A percentile compares a stretch with the other conserved stretches of the same genome.
phyloP scores from a whole-genome alignment of 148 eudicot genomes.

The Linanthus parryae region DNA sequence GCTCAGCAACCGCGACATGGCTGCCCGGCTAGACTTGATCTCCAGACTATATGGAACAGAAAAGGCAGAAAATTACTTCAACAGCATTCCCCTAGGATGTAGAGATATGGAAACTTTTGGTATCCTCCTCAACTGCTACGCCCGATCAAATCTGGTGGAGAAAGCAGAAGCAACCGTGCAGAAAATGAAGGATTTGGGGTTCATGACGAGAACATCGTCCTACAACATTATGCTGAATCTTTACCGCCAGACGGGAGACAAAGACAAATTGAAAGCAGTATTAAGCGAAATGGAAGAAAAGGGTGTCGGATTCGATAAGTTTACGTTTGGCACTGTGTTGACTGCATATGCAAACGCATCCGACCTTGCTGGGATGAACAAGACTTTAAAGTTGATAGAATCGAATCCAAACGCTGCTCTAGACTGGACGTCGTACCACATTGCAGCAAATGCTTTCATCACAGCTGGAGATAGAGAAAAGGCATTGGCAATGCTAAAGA shows the following conservation, averaged over 20 bases:
- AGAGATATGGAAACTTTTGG: constrained; percentile 18
- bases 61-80: constrained; percentile 30
- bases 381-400: constrained; percentile 23
- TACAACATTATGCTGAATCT: constrained; percentile 32
- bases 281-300: constrained; percentile 27
- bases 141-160: constrained; percentile 24
- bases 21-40: constrained; percentile 34
- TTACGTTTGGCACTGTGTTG: constrained; percentile 20
- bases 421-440: constrained; percentile 24
- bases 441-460: constrained; percentile 29
- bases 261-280: constrained; percentile 21
- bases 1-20: constrained; percentile 21
- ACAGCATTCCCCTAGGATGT: constrained; percentile 12
- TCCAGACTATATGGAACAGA: constrained; percentile 33
- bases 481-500: constrained; percentile 23
- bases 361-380: constrained; percentile 21
- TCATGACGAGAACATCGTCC: background rate
- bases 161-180: constrained; percentile 39
- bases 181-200: constrained; percentile 27
- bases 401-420: constrained; percentile 18
- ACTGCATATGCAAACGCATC: constrained; percentile 18
- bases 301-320: constrained; percentile 16
- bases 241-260: constrained; percentile 17
- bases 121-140: constrained; percentile 36
- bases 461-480: constrained; percentile 25